phyloP scores from a whole-genome alignment of 2,329 filamentous ascomycete genomes.

The Aspergillus sp. region DNA sequence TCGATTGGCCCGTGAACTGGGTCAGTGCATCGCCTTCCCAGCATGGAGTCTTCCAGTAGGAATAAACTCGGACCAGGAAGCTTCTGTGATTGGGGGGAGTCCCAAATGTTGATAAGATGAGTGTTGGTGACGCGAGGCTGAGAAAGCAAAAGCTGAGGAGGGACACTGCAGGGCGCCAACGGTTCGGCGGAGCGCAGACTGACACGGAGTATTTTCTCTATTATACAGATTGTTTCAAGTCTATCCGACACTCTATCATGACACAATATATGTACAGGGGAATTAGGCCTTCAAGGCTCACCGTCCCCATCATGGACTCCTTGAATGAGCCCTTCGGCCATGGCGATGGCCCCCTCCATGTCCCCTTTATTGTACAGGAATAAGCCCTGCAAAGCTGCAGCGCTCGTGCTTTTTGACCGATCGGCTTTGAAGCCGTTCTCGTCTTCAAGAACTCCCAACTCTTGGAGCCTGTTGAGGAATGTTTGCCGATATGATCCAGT shows the following conservation, averaged over 20 bases:
- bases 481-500: conserved; percentile 64
- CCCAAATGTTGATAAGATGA: background rate
- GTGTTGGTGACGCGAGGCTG: background rate
- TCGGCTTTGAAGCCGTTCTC: conserved; percentile 54
- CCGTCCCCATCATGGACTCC: conserved; percentile 37
- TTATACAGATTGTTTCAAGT: conserved; percentile 7
- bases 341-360: conserved; percentile 81
- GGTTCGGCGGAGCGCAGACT: background rate
- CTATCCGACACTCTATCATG: conserved; percentile 13
- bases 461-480: conserved; percentile 73
- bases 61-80: background rate
- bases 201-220: background rate
- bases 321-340: conserved; percentile 62
- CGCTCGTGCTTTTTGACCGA: conserved; percentile 67
- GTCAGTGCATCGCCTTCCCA: background rate
- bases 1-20: background rate
- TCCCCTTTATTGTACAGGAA: conserved; percentile 96
- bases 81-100: background rate
- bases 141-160: background rate
- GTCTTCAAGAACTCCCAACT: conserved; percentile 71
- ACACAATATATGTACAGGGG: conserved; percentile 24
- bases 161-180: background rate
- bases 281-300: conserved; percentile 16
- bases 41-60: background rate
- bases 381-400: conserved; percentile 88